Evolutionary conservation across 768 basidiomycete genomes (phyloP), one percentile per base, ranked within the genome.

Genomic region (Lactarius trivialis): DNA sequence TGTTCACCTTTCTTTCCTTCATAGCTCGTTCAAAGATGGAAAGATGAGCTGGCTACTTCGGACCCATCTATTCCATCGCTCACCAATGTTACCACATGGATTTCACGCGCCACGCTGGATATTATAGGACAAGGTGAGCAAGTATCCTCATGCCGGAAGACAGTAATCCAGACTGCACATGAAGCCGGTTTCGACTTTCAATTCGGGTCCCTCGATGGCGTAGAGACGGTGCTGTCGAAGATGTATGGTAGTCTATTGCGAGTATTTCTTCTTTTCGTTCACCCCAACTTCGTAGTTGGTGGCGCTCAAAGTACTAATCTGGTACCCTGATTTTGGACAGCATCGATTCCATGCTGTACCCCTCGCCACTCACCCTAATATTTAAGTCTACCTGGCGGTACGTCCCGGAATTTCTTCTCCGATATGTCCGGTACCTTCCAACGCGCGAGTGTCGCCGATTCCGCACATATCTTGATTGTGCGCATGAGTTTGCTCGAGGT

Each of bases 171-270:
- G 53, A 66, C 33, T 9, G 12, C 15, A 7, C 33, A 17, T 59
- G 55, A 39, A 70, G 69, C 70, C 30, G 70, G 68, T 14, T 71
- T 71, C 33, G 69, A 68, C 43, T 60, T 66, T 15, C 65, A 71
- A n/a, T 68, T 70, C 2, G 68, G 66, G 11, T 62, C 69, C 1
- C 60, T 72, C 19, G 70, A 72, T 55, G 60, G 68, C 21, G 54
- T 58, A 6, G 34, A 68, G 39, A 69, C 61, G 28, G 62, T 60
- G 7, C 50, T 70, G 34, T 55, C 66, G 33, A 60, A 69, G 52
- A 68, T 66, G 26, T 71, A 68, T 60, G 66, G 63, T 50, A 66
- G 68, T 60, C 65, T 69, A 66, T 71, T 69, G 70, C 69, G 49
- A 21, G 71, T 30, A n/a, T 43, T 11, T 34, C 32, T 2, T 14